Conservation (phyloP, 345 rosid genomes). For the Eucalyptus pumila region DNA sequence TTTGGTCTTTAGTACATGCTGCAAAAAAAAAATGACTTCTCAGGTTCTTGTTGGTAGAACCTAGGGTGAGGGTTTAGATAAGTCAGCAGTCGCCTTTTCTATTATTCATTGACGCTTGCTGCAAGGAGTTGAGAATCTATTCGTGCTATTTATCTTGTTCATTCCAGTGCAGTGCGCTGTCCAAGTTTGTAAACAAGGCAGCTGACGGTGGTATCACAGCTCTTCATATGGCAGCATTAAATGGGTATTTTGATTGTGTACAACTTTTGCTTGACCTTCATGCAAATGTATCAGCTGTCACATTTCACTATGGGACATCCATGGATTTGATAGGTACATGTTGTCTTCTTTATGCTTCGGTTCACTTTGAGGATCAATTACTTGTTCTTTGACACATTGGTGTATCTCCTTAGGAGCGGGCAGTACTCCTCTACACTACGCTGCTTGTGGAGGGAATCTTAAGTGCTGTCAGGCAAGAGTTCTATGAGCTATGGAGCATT, state of each 20-base stretch:
- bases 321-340: slow-evolving; percentile 91
- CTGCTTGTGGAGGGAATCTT: slow-evolving; percentile 95
- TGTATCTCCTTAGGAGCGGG: slow-evolving; percentile 65
- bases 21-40: background rate
- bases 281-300: slow-evolving; percentile 73
- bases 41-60: background rate
- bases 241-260: slow-evolving; percentile 91
- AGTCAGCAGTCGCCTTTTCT: background rate
- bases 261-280: slow-evolving; percentile 92
- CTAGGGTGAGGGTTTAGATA: background rate
- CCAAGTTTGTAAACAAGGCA: slow-evolving; percentile 90
- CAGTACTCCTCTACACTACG: slow-evolving; percentile 94
- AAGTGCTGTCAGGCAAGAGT: slow-evolving; percentile 89
- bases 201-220: slow-evolving; percentile 99
- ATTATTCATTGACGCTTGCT: background rate
- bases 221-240: slow-evolving; percentile 95
- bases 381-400: background rate
- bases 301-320: slow-evolving; percentile 92
- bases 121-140: background rate
- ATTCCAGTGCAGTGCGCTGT: slow-evolving; percentile 54
- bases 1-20: background rate
- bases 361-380: background rate
- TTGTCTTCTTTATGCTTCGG: background rate
- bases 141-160: slow-evolving; percentile 1
- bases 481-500: background rate